Evolutionary conservation across 108 stramenopile genomes (phyloP).

Genomic region (Nannochloropsis gaditana): DNA sequence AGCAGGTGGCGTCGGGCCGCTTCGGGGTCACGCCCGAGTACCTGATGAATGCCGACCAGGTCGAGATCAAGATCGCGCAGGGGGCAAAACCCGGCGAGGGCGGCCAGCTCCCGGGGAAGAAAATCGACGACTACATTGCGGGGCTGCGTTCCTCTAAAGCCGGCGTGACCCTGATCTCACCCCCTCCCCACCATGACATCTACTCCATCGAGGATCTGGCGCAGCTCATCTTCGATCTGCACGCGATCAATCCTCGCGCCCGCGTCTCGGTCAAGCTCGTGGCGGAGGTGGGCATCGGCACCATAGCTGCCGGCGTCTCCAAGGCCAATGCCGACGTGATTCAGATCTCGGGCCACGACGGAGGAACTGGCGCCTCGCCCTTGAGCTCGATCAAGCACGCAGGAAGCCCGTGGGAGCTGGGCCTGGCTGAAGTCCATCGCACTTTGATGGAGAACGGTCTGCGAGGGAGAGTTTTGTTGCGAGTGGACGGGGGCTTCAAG

Average conservation of each 20-base stretch:
- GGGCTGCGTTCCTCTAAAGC: constrained; percentile 42
- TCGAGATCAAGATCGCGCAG: constrained; percentile 52
- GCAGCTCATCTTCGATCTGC: constrained; percentile 53
- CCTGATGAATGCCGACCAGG: constrained; percentile 50
- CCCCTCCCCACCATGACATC: constrained; percentile 54
- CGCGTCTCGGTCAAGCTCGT: constrained; percentile 97
- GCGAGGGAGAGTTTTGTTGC: constrained; percentile 40
- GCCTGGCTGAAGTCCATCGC: constrained; percentile 46
- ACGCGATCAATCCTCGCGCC: constrained; percentile 46
- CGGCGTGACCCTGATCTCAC: constrained; percentile 49
- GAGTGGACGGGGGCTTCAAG: constrained; percentile 51
- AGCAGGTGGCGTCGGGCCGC: constrained; percentile 54
- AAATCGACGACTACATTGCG: constrained; percentile 47
- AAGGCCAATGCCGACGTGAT: constrained; percentile 54
- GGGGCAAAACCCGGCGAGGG: constrained; percentile 55
- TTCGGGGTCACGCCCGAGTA: constrained; percentile 55
- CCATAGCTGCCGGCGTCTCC: constrained; percentile 50
- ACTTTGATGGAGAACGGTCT: constrained; percentile 45
- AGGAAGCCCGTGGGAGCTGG: constrained; percentile 53
- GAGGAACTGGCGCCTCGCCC: constrained; percentile 53
- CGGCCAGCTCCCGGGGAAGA: constrained; percentile 50
- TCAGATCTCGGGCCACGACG: constrained; percentile 53
- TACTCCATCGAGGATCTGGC: constrained; percentile 52
- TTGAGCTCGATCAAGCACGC: constrained; percentile 52
- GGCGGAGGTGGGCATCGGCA: constrained; percentile 82